phyloP scores from a whole-genome alignment of 169 alveolate genomes.

The Plasmodium blacklocki region DNA sequence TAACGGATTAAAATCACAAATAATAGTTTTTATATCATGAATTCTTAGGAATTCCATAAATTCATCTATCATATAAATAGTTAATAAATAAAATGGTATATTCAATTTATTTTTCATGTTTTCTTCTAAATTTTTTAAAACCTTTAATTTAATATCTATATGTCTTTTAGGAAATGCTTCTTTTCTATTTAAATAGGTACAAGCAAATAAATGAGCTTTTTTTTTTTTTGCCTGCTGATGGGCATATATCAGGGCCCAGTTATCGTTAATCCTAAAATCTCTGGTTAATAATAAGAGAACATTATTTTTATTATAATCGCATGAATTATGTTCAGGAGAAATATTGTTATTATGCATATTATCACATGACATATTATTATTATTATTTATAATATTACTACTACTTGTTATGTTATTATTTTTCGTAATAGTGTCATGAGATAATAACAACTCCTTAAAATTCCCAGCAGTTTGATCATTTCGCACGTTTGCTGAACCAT shows the following conservation, averaged over 20 bases:
- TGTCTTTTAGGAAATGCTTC: conserved; percentile 39
- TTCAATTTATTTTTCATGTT: conserved; percentile 31
- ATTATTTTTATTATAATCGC: conserved; percentile 5
- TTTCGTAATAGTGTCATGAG: not conserved
- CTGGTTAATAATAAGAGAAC: conserved; percentile 47
- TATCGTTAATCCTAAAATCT: conserved; percentile 47
- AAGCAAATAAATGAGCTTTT: conserved; percentile 26
- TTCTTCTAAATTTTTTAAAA: conserved; percentile 55
- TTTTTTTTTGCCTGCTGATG: conserved; percentile 40
- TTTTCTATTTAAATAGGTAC: conserved; percentile 59
- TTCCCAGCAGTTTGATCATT: no score
- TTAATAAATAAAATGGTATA: conserved; percentile 71
- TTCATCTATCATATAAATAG: conserved; percentile 63
- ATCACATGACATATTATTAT: no score
- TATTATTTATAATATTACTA: not conserved
- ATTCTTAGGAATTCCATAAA: conserved; percentile 48
- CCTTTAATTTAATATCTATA: conserved; percentile 47
- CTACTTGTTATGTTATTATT: not conserved
- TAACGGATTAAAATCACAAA: conserved; percentile 55
- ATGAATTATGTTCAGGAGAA: not conserved
- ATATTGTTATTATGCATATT: no score
- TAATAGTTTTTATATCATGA: conserved; percentile 27
- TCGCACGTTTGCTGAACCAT: not conserved
- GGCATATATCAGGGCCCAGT: conserved; percentile 63
- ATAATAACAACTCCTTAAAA: no score